A percentile compares a stretch with the other conserved stretches of the same genome.
These are phyloP conservation scores for Boletus vinaceobasis DNA, from an alignment of 768 basidiomycete genomes.

Conservation along the genomic window DNA sequence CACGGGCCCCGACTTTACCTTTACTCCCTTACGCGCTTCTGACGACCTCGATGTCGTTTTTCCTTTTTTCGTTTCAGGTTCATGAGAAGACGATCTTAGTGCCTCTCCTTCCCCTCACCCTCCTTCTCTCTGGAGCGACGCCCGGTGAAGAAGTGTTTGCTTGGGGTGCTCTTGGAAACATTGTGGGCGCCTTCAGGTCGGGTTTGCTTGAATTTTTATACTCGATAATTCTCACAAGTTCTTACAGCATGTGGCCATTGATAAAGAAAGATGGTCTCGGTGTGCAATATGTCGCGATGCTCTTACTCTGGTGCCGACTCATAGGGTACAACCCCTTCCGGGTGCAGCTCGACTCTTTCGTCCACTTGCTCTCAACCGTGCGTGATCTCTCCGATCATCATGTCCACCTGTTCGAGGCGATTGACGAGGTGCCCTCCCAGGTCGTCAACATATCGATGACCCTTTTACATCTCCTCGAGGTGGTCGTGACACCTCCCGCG, in stretches of 20 bases:
- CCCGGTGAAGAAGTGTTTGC: conserved; percentile 24
- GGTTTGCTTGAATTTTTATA: conserved; percentile 11
- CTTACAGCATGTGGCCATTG: conserved; percentile 88
- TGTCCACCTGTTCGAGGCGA: background rate
- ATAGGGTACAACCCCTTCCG: conserved; percentile 74
- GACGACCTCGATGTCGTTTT: conserved; percentile 85
- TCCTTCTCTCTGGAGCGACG: conserved; percentile 58
- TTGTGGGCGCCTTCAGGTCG: conserved; percentile 86
- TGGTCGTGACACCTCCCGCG: conserved; percentile 56
- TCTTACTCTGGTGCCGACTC: conserved; percentile 76
- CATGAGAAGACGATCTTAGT: conserved; percentile 92
- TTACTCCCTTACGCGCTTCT: conserved; percentile 80
- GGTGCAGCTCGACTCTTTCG: conserved; percentile 41
- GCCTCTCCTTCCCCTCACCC: conserved; percentile 79
- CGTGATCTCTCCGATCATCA: conserved; percentile 1
- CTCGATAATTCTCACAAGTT: background rate
- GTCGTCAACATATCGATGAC: conserved; percentile 53
- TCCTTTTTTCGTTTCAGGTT: conserved; percentile 94
- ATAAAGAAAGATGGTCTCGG: conserved; percentile 75
- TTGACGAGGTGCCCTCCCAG: conserved; percentile 28
- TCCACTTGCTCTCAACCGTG: conserved; percentile 55
- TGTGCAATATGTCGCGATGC: conserved; percentile 66
- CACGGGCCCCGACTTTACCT: conserved; percentile 52
- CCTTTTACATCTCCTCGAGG: conserved; percentile 62
- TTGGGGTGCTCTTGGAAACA: conserved; percentile 52